phyloP scores from a whole-genome alignment of 2,329 filamentous ascomycete genomes.

The Aspergillus arachidicola region DNA sequence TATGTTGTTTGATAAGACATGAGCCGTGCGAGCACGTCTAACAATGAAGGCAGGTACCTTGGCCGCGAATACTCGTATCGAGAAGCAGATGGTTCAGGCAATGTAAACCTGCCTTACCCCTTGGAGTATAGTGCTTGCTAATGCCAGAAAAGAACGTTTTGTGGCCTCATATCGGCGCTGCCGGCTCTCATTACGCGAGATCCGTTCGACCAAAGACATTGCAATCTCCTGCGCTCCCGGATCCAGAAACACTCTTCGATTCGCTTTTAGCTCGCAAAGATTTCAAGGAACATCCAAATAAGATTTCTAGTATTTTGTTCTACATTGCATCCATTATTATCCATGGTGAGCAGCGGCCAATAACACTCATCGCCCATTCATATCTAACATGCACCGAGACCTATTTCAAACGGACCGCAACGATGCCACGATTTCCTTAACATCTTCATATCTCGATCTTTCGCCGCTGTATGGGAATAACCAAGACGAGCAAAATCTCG shows the following conservation, averaged over 20 bases:
- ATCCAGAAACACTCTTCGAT: conserved; percentile 69
- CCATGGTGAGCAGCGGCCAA: conserved; percentile 42
- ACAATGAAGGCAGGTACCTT: conserved; percentile 36
- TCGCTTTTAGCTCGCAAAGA: conserved; percentile 64
- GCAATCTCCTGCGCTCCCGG: conserved; percentile 63
- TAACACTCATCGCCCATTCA: not conserved
- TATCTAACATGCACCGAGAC: conserved; percentile 46
- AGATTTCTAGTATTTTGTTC: conserved; percentile 75
- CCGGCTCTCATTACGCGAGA: conserved; percentile 69
- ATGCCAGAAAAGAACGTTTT: conserved; percentile 56
- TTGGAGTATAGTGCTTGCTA: conserved; percentile 13
- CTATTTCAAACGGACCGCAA: conserved; percentile 66
- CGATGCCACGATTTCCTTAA: conserved; percentile 66
- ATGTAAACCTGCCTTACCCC: conserved; percentile 32
- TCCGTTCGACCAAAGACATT: conserved; percentile 62
- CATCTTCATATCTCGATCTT: conserved; percentile 75
- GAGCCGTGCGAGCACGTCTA: conserved; percentile 15
- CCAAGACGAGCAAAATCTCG: conserved; percentile 62
- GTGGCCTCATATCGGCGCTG: conserved; percentile 65
- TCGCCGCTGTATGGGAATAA: conserved; percentile 72
- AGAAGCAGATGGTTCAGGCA: conserved; percentile 45
- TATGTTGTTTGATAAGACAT: conserved; percentile 35
- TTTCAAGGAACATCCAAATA: conserved; percentile 68
- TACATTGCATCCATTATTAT: conserved; percentile 73
- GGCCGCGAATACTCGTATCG: conserved; percentile 38